Conservation (phyloP, 2,329 filamentous ascomycete species). For the Stromatinia cepivora region DNA sequence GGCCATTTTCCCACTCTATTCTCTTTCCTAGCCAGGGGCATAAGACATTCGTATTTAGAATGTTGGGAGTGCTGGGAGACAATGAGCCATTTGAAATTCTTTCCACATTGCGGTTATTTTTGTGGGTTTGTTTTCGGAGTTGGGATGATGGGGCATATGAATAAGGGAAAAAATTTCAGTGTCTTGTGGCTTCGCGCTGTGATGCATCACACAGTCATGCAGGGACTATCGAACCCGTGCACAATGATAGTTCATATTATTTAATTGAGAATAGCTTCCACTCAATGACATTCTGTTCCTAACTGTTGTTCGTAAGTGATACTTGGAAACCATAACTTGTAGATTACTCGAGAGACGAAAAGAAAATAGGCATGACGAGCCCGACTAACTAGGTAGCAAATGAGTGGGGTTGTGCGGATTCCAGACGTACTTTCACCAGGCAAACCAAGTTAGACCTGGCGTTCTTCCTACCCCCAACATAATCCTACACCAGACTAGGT, state of each 20-base stretch:
- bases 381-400: not conserved
- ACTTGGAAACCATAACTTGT: not conserved
- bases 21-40: not conserved
- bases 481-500: not conserved
- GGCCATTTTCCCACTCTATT: not conserved
- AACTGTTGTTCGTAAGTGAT: not conserved
- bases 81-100: not conserved
- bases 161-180: not conserved
- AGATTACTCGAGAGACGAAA: not conserved
- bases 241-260: not conserved
- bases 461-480: not conserved
- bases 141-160: fast-evolving
- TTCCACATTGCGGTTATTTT: too few species aligned
- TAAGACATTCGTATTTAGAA: not conserved
- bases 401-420: not conserved
- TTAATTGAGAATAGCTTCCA: not conserved
- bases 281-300: not conserved
- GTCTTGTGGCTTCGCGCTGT: too few species aligned
- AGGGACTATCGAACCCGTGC: not conserved
- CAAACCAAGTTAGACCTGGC: not conserved
- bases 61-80: too few species aligned
- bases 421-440: not conserved
- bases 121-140: too few species aligned
- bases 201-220: not conserved
- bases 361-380: not conserved